Evolutionary conservation across 345 rosid species (phyloP).

Genomic region (Citrus maxima): DNA sequence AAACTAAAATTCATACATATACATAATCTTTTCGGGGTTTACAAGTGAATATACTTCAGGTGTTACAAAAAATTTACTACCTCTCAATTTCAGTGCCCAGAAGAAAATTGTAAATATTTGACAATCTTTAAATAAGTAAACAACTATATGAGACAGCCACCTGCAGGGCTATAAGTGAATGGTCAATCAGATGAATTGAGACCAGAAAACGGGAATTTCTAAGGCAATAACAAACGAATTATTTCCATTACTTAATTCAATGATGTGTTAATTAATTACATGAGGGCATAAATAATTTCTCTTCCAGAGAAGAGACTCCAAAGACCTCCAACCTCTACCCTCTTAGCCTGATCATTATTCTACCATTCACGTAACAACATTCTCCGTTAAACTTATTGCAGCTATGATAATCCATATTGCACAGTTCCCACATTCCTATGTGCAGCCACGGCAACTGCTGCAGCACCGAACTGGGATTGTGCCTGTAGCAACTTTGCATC

Average conservation of each 20-base stretch:
- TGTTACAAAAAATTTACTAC: no score
- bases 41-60: no score
- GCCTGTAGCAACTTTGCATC: constrained; percentile 89
- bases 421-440: constrained; percentile 59
- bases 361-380: not conserved
- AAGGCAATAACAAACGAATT: not conserved
- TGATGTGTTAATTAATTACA: constrained; percentile 12
- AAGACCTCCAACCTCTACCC: not conserved
- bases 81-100: no score
- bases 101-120: no score
- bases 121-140: no score
- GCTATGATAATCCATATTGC: constrained; percentile 44
- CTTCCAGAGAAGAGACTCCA: constrained; percentile 1
- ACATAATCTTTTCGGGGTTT: no score
- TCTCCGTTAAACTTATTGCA: not conserved
- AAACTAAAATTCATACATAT: no score
- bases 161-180: no score
- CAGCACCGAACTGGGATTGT: constrained; percentile 80
- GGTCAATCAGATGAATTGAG: no score
- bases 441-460: constrained; percentile 74
- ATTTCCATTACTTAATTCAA: constrained; percentile 19
- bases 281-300: not conserved
- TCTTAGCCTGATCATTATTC: not conserved
- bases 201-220: not conserved
- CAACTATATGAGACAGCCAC: no score